Percentiles rank a stretch among this genome's conserved stretches.
These are phyloP conservation scores for Xylariaceae sp. DNA, from an alignment of 2,329 filamentous ascomycete species.

Conservation along the genomic window DNA sequence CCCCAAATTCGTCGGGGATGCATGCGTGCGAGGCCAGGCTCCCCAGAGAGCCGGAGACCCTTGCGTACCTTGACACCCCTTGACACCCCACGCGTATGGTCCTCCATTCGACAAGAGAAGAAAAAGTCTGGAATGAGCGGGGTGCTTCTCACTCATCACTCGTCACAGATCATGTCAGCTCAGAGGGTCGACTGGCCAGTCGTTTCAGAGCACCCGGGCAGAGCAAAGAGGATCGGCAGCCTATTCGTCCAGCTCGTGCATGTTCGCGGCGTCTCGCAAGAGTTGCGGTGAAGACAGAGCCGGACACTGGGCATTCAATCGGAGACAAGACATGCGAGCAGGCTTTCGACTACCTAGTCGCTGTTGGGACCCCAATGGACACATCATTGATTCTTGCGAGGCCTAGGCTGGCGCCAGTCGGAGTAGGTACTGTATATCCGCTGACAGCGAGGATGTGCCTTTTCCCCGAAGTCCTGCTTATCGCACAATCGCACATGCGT, in stretches of 20 bases:
- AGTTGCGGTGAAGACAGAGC: conserved; percentile 1
- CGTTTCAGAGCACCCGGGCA: too few species aligned
- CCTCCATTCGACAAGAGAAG: neutral
- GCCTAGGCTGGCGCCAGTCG: too few species aligned
- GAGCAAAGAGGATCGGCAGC: neutral
- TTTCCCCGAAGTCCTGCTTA: too few species aligned
- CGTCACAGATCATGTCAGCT: neutral
- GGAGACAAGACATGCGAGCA: too few species aligned
- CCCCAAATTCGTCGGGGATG: neutral
- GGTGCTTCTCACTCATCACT: neutral
- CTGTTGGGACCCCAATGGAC: too few species aligned
- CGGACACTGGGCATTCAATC: neutral
- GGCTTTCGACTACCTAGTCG: too few species aligned
- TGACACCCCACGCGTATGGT: neutral
- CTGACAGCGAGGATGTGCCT: too few species aligned
- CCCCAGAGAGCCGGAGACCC: neutral
- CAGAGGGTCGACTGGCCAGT: neutral
- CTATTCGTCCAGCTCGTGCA: conserved; percentile 1
- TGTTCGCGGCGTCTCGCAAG: neutral
- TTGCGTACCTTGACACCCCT: neutral
- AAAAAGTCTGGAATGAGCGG: conserved; percentile 2
- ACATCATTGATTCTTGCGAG: too few species aligned
- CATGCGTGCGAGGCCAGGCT: neutral
- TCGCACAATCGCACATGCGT: too few species aligned
- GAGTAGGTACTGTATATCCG: too few species aligned